Evolutionary conservation across 2,329 filamentous ascomycete species (phyloP), one percentile per base, ranked within the genome.

Genomic region (Claviceps sp.): DNA sequence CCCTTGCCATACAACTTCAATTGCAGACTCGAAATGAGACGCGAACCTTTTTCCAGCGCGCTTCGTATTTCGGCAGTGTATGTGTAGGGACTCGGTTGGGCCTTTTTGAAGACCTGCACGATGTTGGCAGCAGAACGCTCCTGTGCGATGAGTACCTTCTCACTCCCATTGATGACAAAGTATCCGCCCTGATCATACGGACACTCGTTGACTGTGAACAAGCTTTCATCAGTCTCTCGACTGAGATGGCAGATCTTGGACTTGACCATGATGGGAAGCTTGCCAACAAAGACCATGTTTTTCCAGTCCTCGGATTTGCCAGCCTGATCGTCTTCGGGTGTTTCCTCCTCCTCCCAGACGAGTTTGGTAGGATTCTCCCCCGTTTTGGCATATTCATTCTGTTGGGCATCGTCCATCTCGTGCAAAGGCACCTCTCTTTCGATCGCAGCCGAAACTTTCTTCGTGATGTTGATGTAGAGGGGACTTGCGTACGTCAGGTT

Each of bases 81-180:
- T 1, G 89, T 90, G 56, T 89, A 95, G 9, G 89, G 87, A 58
- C 88, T 91, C n/a, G 89, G 89, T 60, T 84, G 80, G 0, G 91
- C 89, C 73, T 98, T 98, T 72, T 95, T 91, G 80, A 98, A 98
- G 30, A 98, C 91, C 70, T 98, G 93, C 5, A 98, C 93, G 54
- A 97, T 98, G 65, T 98, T 98, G 64, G 91, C 93, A 42, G 93
- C 93, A 65, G 90, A 96, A 56, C 93, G 86, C 70, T 98, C 93
- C 67, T 98, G 93, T 1, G 93, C 93, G 62, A 98, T 98, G 60
- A 98, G 73, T 22, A 98, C 93, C 76, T 98, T 98, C 66, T 98
- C 93, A 69, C 88, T 95, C 44, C 93, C 93, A 71, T 98, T 98
- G 76, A 98, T 98, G 62, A 98, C 89, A 65, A 98, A 98, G 70